Evolutionary conservation across 2,329 filamentous ascomycete genomes (phyloP).

Genomic region (Hypoxylon sp.): DNA sequence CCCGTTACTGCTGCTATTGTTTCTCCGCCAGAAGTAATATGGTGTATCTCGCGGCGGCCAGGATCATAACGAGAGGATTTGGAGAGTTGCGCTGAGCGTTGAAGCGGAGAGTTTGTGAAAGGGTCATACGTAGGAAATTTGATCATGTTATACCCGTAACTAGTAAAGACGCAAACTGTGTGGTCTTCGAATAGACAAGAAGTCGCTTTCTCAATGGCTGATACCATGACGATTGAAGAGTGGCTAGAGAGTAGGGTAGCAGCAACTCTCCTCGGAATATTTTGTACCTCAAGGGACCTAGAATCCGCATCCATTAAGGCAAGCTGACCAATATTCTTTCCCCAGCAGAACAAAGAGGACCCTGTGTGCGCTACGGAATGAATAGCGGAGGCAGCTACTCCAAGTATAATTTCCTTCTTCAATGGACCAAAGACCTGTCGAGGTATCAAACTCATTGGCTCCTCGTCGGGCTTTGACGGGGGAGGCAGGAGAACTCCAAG

Average conservation of each 20-base stretch:
- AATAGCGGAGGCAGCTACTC: conserved; percentile 88
- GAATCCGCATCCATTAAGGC: conserved; percentile 96
- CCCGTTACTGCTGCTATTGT: conserved; percentile 91
- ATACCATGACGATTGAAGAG: conserved; percentile 81
- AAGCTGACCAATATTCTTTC: conserved; percentile 94
- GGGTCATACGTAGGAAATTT: conserved; percentile 82
- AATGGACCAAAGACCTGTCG: conserved; percentile 92
- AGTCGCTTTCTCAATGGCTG: conserved; percentile 92
- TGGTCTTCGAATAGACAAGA: conserved; percentile 87
- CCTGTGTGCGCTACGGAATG: conserved; percentile 92
- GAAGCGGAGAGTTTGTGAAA: conserved; percentile 78
- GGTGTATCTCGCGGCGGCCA: conserved; percentile 77
- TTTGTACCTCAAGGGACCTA: conserved; percentile 87
- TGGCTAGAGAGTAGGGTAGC: conserved; percentile 80
- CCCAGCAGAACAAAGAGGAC: conserved; percentile 90
- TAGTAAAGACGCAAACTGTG: conserved; percentile 94
- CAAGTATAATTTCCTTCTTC: conserved; percentile 86
- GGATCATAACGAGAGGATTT: conserved; percentile 76
- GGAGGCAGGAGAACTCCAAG: conserved; percentile 85
- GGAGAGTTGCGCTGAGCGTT: conserved; percentile 68
- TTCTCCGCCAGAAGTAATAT: conserved; percentile 87
- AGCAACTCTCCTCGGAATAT: conserved; percentile 86
- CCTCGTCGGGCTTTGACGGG: conserved; percentile 79
- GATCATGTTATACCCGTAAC: conserved; percentile 94
- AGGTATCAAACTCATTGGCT: conserved; percentile 84